Evolutionary conservation across 768 basidiomycete genomes (phyloP).

Genomic region (Sutorius australiensis): DNA sequence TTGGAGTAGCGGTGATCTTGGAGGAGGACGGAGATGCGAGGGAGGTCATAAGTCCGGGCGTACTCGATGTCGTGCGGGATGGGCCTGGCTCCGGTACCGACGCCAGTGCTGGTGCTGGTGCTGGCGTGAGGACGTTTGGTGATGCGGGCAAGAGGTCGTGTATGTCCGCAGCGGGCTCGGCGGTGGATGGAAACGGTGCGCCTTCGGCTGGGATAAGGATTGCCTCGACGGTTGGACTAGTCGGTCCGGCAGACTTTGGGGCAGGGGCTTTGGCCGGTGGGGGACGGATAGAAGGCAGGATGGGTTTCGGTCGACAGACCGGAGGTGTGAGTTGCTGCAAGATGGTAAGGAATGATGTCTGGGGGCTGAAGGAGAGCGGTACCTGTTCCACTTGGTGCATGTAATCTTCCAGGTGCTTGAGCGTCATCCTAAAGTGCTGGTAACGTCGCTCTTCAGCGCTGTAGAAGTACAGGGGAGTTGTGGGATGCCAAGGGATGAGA

Average conservation of each 20-base stretch:
- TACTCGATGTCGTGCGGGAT: constrained; percentile 3
- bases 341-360: not conserved
- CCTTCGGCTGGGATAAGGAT: constrained; percentile 25
- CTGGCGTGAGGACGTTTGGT: constrained; percentile 11
- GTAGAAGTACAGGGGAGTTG: not conserved
- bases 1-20: constrained; percentile 33
- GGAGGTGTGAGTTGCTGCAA: constrained; percentile 41
- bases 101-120: not conserved
- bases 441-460: constrained; percentile 45
- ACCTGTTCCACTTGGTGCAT: constrained; percentile 56
- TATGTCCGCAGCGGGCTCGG: constrained; percentile 16
- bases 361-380: not conserved
- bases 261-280: constrained; percentile 28
- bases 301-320: constrained; percentile 39
- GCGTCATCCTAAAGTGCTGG: constrained; percentile 43
- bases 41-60: constrained; percentile 19
- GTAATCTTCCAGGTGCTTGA: constrained; percentile 54
- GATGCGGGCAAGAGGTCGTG: constrained; percentile 41
- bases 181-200: constrained; percentile 4
- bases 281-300: constrained; percentile 53
- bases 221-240: constrained; percentile 16
- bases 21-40: constrained; percentile 33
- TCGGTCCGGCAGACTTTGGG: not conserved
- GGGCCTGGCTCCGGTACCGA: constrained; percentile 8
- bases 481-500: too few species aligned